Evolutionary conservation across 2,329 filamentous ascomycete genomes (phyloP), one percentile per base, ranked within the genome.

Genomic region (Xylariaceae sp.): DNA sequence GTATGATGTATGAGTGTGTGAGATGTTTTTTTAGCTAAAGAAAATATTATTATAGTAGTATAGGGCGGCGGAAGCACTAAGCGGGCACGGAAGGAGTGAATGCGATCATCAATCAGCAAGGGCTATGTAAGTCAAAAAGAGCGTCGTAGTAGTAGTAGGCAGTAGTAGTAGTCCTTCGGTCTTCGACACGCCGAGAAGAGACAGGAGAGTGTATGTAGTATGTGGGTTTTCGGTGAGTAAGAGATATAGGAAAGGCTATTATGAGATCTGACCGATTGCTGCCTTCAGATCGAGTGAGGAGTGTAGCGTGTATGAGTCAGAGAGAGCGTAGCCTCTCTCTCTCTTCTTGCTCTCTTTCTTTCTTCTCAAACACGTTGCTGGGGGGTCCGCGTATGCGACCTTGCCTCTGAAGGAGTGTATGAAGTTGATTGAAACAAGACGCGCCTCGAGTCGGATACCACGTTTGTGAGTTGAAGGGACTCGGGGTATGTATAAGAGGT

Each of bases 11-110:
- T 30, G 23, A 30, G 23, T 30, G 23, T 30, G 23, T 30, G 17
- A 18, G 17, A 18, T 30, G 4, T 17, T 48, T 49, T 35, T 18
- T 35, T 39, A 13, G 17, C 45, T 47, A 51, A 18, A 35, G 44
- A 39, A 42, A 45, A 48, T 30, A 30, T 30, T 30, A 30, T 30
- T 30, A 30, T 30, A 30, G 39, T n/a, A 30, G 23, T 62, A 59
- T 58, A 54, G 59, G 52, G 30, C 55, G 48, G 55, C 48, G 60
- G 57, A 53, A 23, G 9, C 39, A 52, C 51, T 60, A 53, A 30
- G 60, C 45, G 53, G 57, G 51, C 52, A 63, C 61, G 56, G 39
- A 59, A 55, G 49, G n/a, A 53, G 4, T 8, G 23, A 56, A 53
- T 42, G 10, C 18, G 58, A 42, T 53, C 44, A 58, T 51, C 17